Evolutionary conservation across 1,284 basidiomycete species (phyloP), one percentile per base, ranked within the genome.

Genomic region (Cryptococcus neoformans): DNA sequence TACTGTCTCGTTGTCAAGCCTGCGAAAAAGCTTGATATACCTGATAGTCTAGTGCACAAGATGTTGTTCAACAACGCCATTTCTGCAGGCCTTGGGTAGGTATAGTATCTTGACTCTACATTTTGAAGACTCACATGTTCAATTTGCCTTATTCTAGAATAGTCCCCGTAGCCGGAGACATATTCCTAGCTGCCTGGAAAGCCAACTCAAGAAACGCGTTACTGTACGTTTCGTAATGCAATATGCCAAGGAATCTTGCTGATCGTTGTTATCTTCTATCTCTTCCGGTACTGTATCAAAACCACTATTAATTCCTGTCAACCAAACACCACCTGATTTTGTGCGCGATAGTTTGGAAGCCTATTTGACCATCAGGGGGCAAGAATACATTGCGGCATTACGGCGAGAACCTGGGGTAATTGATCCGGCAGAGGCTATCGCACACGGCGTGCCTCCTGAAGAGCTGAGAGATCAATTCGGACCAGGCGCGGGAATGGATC

Each of bases 171-270:
- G 82, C 84, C 0, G 93, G 92, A 2, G 91, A 94, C 73, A 72
- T 96, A 50, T 72, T 86, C 4, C 74, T 92, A 38, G 70, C 91
- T 80, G 50, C 79, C 78, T 95, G 82, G 82, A 93, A 92, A 73
- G 85, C 91, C n/a, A 97, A 96, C 77, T 89, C 85, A 45, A 82
- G 93, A 62, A 96, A 96, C 69, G 92, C 90, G 2, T 68, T 74
- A 51, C 51, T 76, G 72, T 76, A 49, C 39, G 49, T 28, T 11
- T 39, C 8, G 37, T 21, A 4, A 14, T 16, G 6, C 4, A 37
- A 28, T 28, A 28, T 28, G 28, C 2, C 28, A 28, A 28, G 28
- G 28, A 28, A 28, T 28, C 28, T 28, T 4, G 40, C 40, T 41
- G 40, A 41, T 41, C 40, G 60, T 28, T 28, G 28, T 28, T 4